Conservation (phyloP, 352 stramenopile species). For the Globisporangium sylvaticum region DNA sequence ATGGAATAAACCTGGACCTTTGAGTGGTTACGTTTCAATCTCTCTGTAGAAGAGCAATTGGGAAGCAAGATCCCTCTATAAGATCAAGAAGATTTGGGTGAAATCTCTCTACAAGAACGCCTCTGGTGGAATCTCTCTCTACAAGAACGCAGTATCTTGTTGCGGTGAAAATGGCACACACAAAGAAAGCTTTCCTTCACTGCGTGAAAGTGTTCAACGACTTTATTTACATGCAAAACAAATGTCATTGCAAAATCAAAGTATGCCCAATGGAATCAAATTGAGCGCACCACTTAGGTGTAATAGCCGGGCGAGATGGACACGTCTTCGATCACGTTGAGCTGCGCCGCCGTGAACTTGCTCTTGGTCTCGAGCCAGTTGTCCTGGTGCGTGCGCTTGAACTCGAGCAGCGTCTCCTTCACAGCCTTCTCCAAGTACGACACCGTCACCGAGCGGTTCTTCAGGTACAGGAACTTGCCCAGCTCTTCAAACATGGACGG, state of each 20-base stretch:
- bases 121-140: neutral
- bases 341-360: conserved; percentile 51
- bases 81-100: conserved; percentile 2
- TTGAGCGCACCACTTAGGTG: conserved; percentile 21
- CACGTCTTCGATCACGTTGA: conserved; percentile 74
- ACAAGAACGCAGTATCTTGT: neutral
- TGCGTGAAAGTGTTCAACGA: neutral
- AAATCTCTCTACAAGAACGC: conserved; percentile 1
- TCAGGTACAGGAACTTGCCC: conserved; percentile 65
- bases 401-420: conserved; percentile 79
- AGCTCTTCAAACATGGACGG: conserved; percentile 73
- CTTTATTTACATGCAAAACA: neutral
- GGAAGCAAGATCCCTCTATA: conserved; percentile 17
- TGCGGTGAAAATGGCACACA: neutral
- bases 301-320: conserved; percentile 79
- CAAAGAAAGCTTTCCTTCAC: neutral
- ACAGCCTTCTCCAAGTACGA: conserved; percentile 71
- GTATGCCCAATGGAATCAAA: neutral
- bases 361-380: conserved; percentile 77
- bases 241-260: neutral
- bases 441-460: conserved; percentile 44
- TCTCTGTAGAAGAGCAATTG: conserved; percentile 27
- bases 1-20: neutral
- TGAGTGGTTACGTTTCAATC: conserved; percentile 20
- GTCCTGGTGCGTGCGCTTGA: conserved; percentile 82